phyloP scores from a whole-genome alignment of 2,329 filamentous ascomycete genomes.

The Cladorrhinum sp. region DNA sequence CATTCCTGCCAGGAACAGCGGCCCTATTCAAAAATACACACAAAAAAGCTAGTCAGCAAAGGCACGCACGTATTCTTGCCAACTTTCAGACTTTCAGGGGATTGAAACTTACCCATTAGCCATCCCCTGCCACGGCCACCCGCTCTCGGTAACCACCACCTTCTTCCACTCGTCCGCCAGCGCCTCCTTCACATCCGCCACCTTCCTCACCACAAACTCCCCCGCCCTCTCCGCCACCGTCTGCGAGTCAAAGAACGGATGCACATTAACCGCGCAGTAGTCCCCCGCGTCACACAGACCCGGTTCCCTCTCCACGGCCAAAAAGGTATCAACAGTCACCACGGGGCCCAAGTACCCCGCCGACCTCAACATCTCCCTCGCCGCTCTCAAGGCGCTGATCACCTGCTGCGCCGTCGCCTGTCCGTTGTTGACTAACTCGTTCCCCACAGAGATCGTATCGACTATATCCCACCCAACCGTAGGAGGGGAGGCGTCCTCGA shows the following conservation, averaged over 20 bases:
- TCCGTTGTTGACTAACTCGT: slow-evolving; percentile 72
- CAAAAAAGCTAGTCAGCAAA: no score
- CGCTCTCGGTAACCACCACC: slow-evolving; percentile 75
- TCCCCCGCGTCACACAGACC: slow-evolving; percentile 70
- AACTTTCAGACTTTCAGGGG: no score
- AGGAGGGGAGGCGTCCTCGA: slow-evolving; percentile 34
- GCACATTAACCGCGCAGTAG: slow-evolving; percentile 77
- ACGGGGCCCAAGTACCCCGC: slow-evolving; percentile 70
- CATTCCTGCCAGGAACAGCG: slow-evolving; percentile 65
- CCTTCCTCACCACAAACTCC: slow-evolving; percentile 60
- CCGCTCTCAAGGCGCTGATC: slow-evolving; percentile 54
- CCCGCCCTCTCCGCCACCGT: slow-evolving; percentile 61
- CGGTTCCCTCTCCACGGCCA: slow-evolving; percentile 62
- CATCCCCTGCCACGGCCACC: slow-evolving; percentile 72
- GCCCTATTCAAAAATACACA: neutral
- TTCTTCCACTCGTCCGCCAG: slow-evolving; percentile 49
- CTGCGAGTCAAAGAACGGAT: slow-evolving; percentile 76
- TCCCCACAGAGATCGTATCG: slow-evolving; percentile 72
- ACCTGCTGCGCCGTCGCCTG: slow-evolving; percentile 52
- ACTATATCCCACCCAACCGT: slow-evolving; percentile 67
- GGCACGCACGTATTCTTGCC: no score
- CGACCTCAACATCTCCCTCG: slow-evolving; percentile 54
- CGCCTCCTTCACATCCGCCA: slow-evolving; percentile 41
- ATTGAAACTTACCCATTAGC: slow-evolving; percentile 53
- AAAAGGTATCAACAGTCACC: slow-evolving; percentile 77